These are phyloP conservation scores for Clathrus columnatus DNA, from an alignment of 768 basidiomycete species.

Conservation along the genomic window DNA sequence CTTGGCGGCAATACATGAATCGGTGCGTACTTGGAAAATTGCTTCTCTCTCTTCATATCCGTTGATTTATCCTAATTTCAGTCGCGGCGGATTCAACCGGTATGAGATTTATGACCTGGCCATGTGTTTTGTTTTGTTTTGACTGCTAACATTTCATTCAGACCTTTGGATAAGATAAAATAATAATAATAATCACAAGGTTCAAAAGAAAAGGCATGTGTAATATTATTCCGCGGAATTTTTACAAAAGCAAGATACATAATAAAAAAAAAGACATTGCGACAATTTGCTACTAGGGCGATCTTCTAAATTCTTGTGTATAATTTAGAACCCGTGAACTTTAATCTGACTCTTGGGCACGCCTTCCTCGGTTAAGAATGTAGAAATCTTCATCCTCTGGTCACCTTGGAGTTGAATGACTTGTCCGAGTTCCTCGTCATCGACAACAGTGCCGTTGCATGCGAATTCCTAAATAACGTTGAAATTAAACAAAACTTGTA, in stretches of 20 bases:
- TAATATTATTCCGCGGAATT: not conserved
- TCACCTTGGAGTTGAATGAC: slow-evolving; percentile 99
- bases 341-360: slow-evolving; percentile 73
- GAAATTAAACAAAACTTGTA: not conserved
- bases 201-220: not conserved
- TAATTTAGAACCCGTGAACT: slow-evolving; percentile 75
- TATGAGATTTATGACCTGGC: slow-evolving; percentile 19
- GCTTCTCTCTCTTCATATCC: slow-evolving; percentile 9
- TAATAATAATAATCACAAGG: slow-evolving; percentile 28
- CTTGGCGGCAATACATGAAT: slow-evolving; percentile 99
- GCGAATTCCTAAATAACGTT: slow-evolving; percentile 70
- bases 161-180: slow-evolving; percentile 94
- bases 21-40: slow-evolving; percentile 36
- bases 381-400: slow-evolving; percentile 84
- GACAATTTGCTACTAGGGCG: not conserved
- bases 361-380: slow-evolving; percentile 79
- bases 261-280: not conserved
- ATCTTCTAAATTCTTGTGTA: no score
- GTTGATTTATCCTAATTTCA: slow-evolving; percentile 22
- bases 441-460: slow-evolving; percentile 95
- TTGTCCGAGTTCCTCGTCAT: slow-evolving; percentile 91
- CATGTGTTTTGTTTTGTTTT: not conserved
- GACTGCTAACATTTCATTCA: slow-evolving; percentile 26
- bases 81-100: slow-evolving; percentile 84
- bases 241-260: not conserved